These are phyloP conservation scores for Syzygium grande DNA, from an alignment of 345 rosid species.

Conservation along the genomic window DNA sequence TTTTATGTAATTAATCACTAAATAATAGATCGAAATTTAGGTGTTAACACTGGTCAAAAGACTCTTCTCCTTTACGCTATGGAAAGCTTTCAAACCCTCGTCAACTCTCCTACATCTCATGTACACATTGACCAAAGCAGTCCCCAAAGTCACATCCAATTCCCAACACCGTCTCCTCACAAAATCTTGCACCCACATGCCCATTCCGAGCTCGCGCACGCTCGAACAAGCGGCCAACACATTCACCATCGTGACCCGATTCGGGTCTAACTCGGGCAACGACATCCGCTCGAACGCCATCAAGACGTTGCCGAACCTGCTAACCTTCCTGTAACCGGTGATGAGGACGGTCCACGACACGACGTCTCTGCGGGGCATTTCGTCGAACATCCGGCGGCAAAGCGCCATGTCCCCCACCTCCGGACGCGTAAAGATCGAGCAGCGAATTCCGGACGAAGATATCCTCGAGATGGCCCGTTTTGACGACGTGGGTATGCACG, in stretches of 20 bases:
- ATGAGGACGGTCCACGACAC: constrained; percentile 53
- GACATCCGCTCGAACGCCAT: constrained; percentile 47
- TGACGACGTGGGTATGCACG: constrained; percentile 38
- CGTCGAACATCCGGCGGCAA: constrained; percentile 40
- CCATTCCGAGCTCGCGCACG: constrained; percentile 42
- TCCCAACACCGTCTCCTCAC: constrained; percentile 33
- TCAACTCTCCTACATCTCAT: constrained; percentile 39
- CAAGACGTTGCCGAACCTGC: constrained; percentile 30
- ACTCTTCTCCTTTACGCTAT: constrained; percentile 38
- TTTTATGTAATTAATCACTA: too few relatives aligned
- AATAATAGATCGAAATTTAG: too few relatives aligned
- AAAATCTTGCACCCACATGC: constrained; percentile 48
- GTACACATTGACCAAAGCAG: constrained; percentile 46
- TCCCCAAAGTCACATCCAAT: constrained; percentile 49
- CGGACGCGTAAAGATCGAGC: constrained; percentile 24
- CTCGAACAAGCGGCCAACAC: constrained; percentile 35
- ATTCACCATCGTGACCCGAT: constrained; percentile 55
- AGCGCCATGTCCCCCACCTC: constrained; percentile 13
- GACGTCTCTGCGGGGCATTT: constrained; percentile 43
- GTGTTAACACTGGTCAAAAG: neutral
- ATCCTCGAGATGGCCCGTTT: constrained; percentile 30
- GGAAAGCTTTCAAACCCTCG: constrained; percentile 29
- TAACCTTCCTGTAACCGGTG: constrained; percentile 23
- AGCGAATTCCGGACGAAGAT: constrained; percentile 37
- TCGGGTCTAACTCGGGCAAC: constrained; percentile 32